Evolutionary conservation across 805 yeast species (phyloP).

Genomic region (Cyberlindnera subsufficiens): DNA sequence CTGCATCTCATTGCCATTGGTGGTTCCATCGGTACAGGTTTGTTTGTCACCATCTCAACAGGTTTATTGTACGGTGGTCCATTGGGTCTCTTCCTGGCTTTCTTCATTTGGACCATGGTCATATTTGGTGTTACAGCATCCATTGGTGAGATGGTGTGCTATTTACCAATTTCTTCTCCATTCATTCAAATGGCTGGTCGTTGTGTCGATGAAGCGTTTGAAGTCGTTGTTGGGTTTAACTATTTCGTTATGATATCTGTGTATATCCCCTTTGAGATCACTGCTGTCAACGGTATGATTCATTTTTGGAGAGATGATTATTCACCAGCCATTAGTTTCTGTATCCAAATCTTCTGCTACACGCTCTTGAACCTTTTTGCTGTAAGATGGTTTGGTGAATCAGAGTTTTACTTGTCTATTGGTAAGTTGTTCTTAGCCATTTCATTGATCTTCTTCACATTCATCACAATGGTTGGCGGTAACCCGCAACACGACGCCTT

Average conservation of each 20-base stretch:
- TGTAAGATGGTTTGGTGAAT: constrained; percentile 72
- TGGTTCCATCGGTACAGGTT: constrained; percentile 61
- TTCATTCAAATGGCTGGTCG: constrained; percentile 59
- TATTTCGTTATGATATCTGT: constrained; percentile 52
- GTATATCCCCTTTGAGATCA: constrained; percentile 58
- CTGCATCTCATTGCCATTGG: constrained; percentile 64
- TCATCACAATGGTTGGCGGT: constrained; percentile 82
- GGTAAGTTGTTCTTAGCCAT: constrained; percentile 67
- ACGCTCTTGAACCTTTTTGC: constrained; percentile 62
- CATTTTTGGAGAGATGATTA: constrained; percentile 76
- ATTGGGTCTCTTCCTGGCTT: constrained; percentile 46
- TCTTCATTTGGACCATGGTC: constrained; percentile 56
- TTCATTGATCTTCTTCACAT: constrained; percentile 68
- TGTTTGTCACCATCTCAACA: constrained; percentile 55
- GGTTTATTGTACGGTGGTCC: constrained; percentile 56
- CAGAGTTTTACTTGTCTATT: constrained; percentile 70
- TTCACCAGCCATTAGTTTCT: constrained; percentile 63
- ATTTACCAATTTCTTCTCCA: constrained; percentile 56
- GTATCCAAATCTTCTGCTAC: constrained; percentile 60
- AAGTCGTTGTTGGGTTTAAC: constrained; percentile 64
- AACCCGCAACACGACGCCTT: constrained; percentile 63
- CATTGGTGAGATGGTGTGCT: constrained; percentile 60
- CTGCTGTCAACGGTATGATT: constrained; percentile 54
- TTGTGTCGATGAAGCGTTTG: constrained; percentile 60
- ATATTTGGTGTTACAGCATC: constrained; percentile 59